A percentile compares a stretch with the other conserved stretches of the same genome.
phyloP scores from a whole-genome alignment of 306 rosid species.

The Lathyrus oleraceus region DNA sequence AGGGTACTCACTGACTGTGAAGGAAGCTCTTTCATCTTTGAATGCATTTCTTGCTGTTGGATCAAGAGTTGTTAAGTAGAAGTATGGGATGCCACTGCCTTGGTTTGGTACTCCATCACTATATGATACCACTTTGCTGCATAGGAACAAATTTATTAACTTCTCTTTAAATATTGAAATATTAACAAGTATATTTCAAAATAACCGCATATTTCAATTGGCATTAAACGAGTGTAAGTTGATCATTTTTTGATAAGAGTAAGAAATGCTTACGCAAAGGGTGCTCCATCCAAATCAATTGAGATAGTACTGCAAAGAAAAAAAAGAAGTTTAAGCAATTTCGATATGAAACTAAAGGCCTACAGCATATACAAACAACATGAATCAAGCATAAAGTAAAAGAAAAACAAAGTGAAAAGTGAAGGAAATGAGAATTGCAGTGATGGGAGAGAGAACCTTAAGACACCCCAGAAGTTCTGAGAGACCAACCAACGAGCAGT shows the following conservation, averaged over 20 bases:
- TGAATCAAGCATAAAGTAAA: not conserved
- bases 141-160: slow-evolving; percentile 9
- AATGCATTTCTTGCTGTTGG: slow-evolving; percentile 76
- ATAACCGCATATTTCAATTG: too few relatives aligned
- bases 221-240: too few relatives aligned
- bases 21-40: slow-evolving; percentile 72
- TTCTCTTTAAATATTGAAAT: not conserved
- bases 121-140: slow-evolving; percentile 87
- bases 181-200: not conserved
- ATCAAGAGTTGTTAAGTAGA: slow-evolving; percentile 86
- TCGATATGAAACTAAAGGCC: not conserved
- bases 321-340: not conserved
- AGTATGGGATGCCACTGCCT: slow-evolving; percentile 78
- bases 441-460: slow-evolving; percentile 46
- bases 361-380: not conserved
- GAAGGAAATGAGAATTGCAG: not conserved
- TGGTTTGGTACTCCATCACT: slow-evolving; percentile 78
- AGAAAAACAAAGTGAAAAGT: not conserved
- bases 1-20: slow-evolving; percentile 78
- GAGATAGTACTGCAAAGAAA: slow-evolving; percentile 76
- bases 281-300: slow-evolving; percentile 80
- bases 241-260: not conserved
- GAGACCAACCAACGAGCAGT: slow-evolving; percentile 87
- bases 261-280: slow-evolving; percentile 70
- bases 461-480: slow-evolving; percentile 73